Conservation (phyloP, 768 basidiomycete species). For the Trametes cinnabarina region DNA sequence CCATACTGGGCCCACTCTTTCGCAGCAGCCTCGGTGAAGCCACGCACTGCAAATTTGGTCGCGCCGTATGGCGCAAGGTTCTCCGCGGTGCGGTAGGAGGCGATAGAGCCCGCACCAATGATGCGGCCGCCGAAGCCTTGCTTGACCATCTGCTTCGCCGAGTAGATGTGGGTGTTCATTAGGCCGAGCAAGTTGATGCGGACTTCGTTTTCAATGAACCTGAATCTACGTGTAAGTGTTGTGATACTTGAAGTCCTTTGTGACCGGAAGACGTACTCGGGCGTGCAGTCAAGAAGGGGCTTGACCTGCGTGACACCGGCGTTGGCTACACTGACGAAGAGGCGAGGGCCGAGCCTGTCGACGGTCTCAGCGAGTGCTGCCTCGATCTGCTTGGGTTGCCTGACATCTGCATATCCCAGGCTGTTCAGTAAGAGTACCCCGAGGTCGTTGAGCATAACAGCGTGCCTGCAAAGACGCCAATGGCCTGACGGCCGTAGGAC, state of each 20-base stretch:
- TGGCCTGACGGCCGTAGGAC: slow-evolving; percentile 31
- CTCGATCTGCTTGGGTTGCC: slow-evolving; percentile 31
- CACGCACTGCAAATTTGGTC: slow-evolving; percentile 35
- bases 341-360: slow-evolving; percentile 27
- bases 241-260: too few species aligned
- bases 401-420: slow-evolving; percentile 25
- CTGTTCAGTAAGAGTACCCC: background rate
- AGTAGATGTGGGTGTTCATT: slow-evolving; percentile 35
- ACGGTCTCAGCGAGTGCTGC: slow-evolving; percentile 32
- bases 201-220: slow-evolving; percentile 31
- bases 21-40: slow-evolving; percentile 34
- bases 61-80: slow-evolving; percentile 33
- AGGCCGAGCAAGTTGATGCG: slow-evolving; percentile 29
- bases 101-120: slow-evolving; percentile 32
- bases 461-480: slow-evolving; percentile 28
- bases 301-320: slow-evolving; percentile 33
- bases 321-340: slow-evolving; percentile 33
- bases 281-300: slow-evolving; percentile 32
- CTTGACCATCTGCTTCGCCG: slow-evolving; percentile 36
- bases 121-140: slow-evolving; percentile 32
- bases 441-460: background rate
- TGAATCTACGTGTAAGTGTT: background rate
- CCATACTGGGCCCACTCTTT: slow-evolving; percentile 34
- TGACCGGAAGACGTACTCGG: slow-evolving; percentile 29
- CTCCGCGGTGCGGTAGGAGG: slow-evolving; percentile 32